Conservation (phyloP, 148 eudicot species). For the Nepenthes gracilis region DNA sequence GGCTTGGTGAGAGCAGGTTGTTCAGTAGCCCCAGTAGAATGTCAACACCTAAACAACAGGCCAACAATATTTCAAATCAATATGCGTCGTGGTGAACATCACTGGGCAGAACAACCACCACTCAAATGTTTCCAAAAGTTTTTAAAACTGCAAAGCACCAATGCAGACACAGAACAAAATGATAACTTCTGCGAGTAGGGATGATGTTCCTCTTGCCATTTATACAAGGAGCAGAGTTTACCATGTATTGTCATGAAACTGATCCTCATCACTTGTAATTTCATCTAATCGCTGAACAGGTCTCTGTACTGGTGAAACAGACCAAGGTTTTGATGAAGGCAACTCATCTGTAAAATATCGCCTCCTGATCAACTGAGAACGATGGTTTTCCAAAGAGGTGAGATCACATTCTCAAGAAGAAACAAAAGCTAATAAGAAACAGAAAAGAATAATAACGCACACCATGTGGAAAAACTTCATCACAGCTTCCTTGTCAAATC, state of each 20-base stretch:
- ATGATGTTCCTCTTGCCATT: background rate
- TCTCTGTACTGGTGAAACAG: constrained; percentile 32
- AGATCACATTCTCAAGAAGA: background rate
- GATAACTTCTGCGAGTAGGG: no score
- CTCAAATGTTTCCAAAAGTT: no score
- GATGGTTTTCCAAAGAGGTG: background rate
- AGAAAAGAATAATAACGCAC: constrained; percentile 13
- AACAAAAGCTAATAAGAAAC: background rate
- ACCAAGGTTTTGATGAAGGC: constrained; percentile 66
- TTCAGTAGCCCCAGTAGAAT: no score
- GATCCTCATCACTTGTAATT: constrained; percentile 56
- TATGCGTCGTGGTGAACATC: no score
- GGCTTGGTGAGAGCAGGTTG: no score
- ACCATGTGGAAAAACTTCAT: constrained; percentile 83
- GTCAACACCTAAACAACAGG: no score
- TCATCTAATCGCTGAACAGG: constrained; percentile 38
- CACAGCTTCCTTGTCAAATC: constrained; percentile 90
- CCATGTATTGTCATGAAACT: constrained; percentile 39
- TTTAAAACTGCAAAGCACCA: no score
- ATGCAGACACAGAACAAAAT: no score
- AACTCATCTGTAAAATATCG: constrained; percentile 81
- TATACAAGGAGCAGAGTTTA: constrained; percentile 11
- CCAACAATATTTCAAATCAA: no score
- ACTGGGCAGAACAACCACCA: no score
- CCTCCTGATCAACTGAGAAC: constrained; percentile 74